Percentiles rank a stretch among this genome's conserved stretches.
Evolutionary conservation across 768 basidiomycete species (phyloP).

Genomic region (Amanita fuliginea): DNA sequence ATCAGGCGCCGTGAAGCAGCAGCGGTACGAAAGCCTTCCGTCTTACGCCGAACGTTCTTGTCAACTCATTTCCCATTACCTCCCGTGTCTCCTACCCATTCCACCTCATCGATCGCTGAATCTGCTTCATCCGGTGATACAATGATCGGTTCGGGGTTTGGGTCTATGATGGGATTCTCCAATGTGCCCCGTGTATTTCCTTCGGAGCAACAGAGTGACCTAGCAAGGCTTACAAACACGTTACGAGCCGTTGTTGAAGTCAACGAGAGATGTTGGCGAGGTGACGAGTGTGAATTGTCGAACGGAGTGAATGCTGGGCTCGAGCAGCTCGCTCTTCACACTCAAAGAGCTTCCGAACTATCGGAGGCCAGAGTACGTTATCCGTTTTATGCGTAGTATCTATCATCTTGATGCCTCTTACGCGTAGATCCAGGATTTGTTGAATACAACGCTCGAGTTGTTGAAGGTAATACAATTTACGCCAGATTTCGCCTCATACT

Average conservation of each 20-base stretch:
- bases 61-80: constrained; percentile 63
- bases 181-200: constrained; percentile 10
- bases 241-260: constrained; percentile 69
- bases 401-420: constrained; percentile 3
- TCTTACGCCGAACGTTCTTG: constrained; percentile 50
- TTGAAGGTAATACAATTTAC: constrained; percentile 44
- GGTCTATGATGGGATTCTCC: constrained; percentile 9
- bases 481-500: constrained; percentile 2
- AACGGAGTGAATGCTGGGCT: constrained; percentile 69
- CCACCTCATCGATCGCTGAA: constrained; percentile 19
- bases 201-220: constrained; percentile 55
- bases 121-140: constrained; percentile 14
- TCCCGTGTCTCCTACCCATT: constrained; percentile 21
- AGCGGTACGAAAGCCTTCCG: constrained; percentile 69
- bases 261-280: constrained; percentile 74
- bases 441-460: constrained; percentile 64
- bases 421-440: constrained; percentile 46
- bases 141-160: constrained; percentile 15
- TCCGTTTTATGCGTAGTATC: background rate
- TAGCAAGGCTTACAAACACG: constrained; percentile 75
- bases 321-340: constrained; percentile 51
- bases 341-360: constrained; percentile 61
- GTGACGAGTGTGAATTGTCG: constrained; percentile 72
- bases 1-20: constrained; percentile 87
- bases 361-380: constrained; percentile 59